Base-by-base conservation (phyloP, 169 alveolate genomes). In the Babesia ovis region DNA sequence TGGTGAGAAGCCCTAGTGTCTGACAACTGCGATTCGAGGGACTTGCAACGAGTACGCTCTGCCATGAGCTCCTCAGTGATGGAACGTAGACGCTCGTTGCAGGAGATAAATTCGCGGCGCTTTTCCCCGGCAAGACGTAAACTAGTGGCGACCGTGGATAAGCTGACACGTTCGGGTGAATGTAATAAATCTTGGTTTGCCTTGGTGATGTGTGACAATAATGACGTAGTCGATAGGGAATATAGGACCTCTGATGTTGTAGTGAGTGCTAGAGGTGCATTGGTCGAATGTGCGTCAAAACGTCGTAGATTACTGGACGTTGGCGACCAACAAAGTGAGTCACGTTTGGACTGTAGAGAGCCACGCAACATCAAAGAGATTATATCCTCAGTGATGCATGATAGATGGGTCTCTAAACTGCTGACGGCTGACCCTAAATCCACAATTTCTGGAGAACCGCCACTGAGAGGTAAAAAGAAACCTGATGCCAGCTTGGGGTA, bases 401-500 rank as follows among this genome's bases (percentile, higher is more conserved):
- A 0, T 1, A 79, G 18, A 20, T 79, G 4, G n/a, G 31, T 27
- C 46, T 70, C 70, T 14, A 79, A 32, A 16, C 22, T 11, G 0
- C 48, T 20, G 11, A 81, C 43, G 11, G 68, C 18, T 1, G 84
- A 0, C 5, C 71, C 41, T 31, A 81, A 50, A 11, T 70, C 64
- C 14, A 81, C 59, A 79, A 81, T 70, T 41, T 70, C 58, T 12
- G 57, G 39, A 1, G 81, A 60, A 22, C 89, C 89, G 11, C 89
- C 89, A 0, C 66, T 32, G 42, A 81, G 53, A 1, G 89, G 89
- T 6, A 72, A 67, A 34, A 81, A 81, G 42, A 14, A 34, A 51
- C 74, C 74, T 20, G 43, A 45, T 20, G 20, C 42, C 37, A 81
- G n/a, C 22, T 81, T 81, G 35, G 89, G 89, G 59, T 54, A 57